Evolutionary conservation across 179 eudicot genomes (phyloP).

Genomic region (Vitellaria paradoxa): DNA sequence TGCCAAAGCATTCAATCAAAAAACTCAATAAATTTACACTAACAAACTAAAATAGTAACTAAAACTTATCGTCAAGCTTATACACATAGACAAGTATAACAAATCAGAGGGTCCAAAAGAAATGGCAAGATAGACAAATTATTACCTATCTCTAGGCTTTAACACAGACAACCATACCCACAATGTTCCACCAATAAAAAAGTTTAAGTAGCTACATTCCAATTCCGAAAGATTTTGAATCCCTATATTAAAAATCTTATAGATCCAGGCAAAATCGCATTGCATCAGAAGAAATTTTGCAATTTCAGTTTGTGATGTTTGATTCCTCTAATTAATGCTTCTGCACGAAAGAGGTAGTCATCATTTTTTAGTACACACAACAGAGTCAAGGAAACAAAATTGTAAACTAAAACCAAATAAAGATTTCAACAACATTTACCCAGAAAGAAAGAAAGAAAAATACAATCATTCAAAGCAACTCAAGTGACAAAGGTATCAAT

Average conservation of each 20-base stretch:
- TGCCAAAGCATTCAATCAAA: not conserved
- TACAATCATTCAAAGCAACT: no score
- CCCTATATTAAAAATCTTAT: not conserved
- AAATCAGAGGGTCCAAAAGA: not conserved
- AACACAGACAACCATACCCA: conserved; percentile 25
- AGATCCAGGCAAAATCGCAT: not conserved
- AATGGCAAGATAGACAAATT: not conserved
- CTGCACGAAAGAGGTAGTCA: no score
- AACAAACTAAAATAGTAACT: not conserved
- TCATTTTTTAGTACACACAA: not conserved
- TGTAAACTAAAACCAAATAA: not conserved
- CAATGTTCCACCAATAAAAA: conserved; percentile 9
- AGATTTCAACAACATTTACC: not conserved
- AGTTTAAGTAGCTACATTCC: conserved; percentile 3
- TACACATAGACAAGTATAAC: not conserved
- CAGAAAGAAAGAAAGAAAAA: no score
- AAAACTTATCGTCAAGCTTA: no score
- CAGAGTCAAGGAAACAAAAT: not conserved
- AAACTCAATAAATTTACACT: not conserved
- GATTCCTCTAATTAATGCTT: not conserved
- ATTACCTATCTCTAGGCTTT: not conserved
- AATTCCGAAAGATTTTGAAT: not conserved
- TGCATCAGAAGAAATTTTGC: not conserved
- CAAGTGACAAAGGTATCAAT: no score
- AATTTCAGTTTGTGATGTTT: not conserved